Percentiles rank a stretch among this genome's conserved stretches.
These are phyloP conservation scores for Coemansia furcata DNA, from an alignment of 192 early-diverging fungal genomes.

Conservation along the genomic window DNA sequence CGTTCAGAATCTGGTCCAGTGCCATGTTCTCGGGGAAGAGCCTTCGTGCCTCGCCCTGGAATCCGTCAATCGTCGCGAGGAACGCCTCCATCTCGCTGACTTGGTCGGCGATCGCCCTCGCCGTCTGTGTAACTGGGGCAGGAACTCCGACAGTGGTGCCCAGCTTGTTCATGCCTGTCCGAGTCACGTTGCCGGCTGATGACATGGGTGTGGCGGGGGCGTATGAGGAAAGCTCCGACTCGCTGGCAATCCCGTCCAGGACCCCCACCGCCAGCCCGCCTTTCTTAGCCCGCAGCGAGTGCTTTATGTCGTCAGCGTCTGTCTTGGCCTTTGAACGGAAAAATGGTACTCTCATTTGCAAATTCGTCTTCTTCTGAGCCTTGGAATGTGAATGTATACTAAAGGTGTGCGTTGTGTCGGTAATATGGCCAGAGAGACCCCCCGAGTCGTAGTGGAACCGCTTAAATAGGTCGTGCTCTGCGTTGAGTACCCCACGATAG, in stretches of 20 bases:
- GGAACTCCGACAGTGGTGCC: background rate
- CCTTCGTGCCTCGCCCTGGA: conserved; percentile 33
- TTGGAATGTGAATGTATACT: background rate
- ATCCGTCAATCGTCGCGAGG: conserved; percentile 25
- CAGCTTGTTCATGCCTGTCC: background rate
- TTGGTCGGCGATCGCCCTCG: conserved; percentile 15
- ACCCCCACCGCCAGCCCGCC: background rate
- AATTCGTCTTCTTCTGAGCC: background rate
- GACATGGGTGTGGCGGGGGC: conserved; percentile 6
- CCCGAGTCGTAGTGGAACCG: background rate
- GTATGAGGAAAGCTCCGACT: conserved; percentile 9
- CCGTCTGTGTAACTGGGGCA: background rate
- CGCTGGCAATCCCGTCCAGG: conserved; percentile 19
- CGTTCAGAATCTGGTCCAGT: conserved; percentile 39
- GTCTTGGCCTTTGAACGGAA: conserved; percentile 29
- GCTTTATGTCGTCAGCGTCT: background rate
- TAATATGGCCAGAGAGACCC: background rate
- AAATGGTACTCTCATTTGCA: conserved; percentile 41
- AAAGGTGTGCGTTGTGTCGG: background rate
- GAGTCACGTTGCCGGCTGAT: background rate
- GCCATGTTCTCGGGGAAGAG: conserved; percentile 49
- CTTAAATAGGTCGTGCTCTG: background rate
- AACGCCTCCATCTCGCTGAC: conserved; percentile 37
- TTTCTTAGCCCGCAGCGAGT: conserved; percentile 2
- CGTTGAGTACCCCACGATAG: background rate